These are phyloP conservation scores for Excoecaria agallocha DNA, from an alignment of 345 rosid species.

Conservation along the genomic window DNA sequence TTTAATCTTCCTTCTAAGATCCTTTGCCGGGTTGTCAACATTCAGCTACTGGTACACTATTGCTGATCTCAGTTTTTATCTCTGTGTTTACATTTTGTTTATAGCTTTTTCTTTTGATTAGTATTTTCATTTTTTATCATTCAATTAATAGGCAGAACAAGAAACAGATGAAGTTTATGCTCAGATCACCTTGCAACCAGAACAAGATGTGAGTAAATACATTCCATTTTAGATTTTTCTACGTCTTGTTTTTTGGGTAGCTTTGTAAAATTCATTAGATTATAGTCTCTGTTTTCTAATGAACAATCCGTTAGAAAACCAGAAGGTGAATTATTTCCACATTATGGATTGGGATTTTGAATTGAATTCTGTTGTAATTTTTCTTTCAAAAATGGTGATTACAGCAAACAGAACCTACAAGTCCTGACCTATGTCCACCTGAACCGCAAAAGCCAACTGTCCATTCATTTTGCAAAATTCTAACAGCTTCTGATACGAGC, in stretches of 20 bases:
- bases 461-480: slow-evolving; percentile 78
- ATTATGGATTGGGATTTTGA: not conserved
- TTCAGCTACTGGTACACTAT: slow-evolving; percentile 58
- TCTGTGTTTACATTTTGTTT: not conserved
- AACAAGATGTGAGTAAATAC: slow-evolving; percentile 46
- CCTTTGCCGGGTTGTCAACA: slow-evolving; percentile 72
- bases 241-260: not conserved
- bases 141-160: slow-evolving; percentile 71
- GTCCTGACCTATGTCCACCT: slow-evolving; percentile 43
- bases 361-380: not conserved
- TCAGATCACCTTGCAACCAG: slow-evolving; percentile 77
- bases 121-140: slow-evolving; percentile 3
- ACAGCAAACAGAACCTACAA: slow-evolving; percentile 56
- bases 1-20: slow-evolving; percentile 74
- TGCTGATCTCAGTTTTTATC: not conserved
- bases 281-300: not conserved
- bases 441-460: slow-evolving; percentile 48
- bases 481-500: slow-evolving; percentile 97
- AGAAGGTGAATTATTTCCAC: not conserved
- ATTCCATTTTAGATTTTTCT: not conserved
- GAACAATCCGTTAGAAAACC: not conserved
- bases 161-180: slow-evolving; percentile 98
- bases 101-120: not conserved
- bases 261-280: slow-evolving; percentile 3
- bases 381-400: not conserved